Evolutionary conservation across 2,329 filamentous ascomycete genomes (phyloP).

Genomic region (Tolypocladium tropicale): DNA sequence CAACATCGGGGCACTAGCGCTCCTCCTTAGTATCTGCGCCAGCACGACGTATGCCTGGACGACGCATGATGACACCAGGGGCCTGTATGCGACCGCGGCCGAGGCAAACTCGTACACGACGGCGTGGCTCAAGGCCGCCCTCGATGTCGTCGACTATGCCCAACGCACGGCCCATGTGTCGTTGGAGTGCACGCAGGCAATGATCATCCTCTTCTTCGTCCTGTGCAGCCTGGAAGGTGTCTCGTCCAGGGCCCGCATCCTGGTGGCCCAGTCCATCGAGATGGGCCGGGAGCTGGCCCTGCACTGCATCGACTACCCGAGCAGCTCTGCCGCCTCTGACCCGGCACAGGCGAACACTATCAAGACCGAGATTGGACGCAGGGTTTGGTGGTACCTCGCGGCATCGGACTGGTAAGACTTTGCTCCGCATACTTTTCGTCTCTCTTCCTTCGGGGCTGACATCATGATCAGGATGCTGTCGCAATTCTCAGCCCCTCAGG

Average conservation of each 20-base stretch:
- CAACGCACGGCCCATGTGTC: conserved; percentile 16
- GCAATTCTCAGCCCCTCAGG: conserved; percentile 22
- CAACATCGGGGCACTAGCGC: conserved; percentile 14
- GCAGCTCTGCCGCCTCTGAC: conserved; percentile 7
- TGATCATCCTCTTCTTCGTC: conserved; percentile 25
- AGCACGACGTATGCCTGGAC: conserved; percentile 22
- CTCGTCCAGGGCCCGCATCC: conserved; percentile 19
- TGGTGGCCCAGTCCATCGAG: conserved; percentile 17
- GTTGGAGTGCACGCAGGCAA: conserved; percentile 26
- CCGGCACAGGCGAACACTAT: conserved; percentile 13
- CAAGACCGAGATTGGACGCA: conserved; percentile 25
- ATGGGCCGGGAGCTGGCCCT: conserved; percentile 23
- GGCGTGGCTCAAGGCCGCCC: conserved; percentile 22
- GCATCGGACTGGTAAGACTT: conserved; percentile 26
- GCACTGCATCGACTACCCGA: conserved; percentile 27
- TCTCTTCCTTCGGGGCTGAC: background rate
- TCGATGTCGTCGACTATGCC: conserved; percentile 24
- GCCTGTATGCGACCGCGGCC: conserved; percentile 13
- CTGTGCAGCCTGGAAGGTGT: conserved; percentile 27
- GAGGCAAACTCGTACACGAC: conserved; percentile 18
- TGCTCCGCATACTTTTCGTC: too few species aligned
- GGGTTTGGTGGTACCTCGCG: conserved; percentile 34
- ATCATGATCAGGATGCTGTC: conserved; percentile 20
- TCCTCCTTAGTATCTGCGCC: conserved; percentile 19
- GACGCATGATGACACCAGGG: conserved; percentile 13